Evolutionary conservation across 306 rosid genomes (phyloP).

Genomic region (Vigna unguiculata): DNA sequence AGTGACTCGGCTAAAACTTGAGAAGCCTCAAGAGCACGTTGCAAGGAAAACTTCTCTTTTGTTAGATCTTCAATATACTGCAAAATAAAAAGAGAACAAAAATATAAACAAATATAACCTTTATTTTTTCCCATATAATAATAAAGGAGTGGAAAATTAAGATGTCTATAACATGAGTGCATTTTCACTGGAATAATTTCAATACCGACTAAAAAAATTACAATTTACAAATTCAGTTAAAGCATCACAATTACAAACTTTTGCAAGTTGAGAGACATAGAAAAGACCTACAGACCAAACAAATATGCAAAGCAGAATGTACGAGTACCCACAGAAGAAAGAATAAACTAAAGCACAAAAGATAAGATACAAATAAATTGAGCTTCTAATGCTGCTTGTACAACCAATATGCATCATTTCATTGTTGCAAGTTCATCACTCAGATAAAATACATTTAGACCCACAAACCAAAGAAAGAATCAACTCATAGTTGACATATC

Average conservation of each 20-base stretch:
- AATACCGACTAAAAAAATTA: not conserved
- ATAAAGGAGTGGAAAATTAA: not conserved
- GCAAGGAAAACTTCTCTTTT: slow-evolving; percentile 88
- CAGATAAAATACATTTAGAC: not conserved
- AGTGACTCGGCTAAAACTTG: slow-evolving; percentile 81
- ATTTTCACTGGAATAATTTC: slow-evolving; percentile 1
- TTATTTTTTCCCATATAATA: not conserved
- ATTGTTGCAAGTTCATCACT: slow-evolving; percentile 2
- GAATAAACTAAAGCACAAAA: not conserved
- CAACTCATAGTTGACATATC: not conserved
- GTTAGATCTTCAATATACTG: slow-evolving; percentile 99
- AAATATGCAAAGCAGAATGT: slow-evolving; percentile 16
- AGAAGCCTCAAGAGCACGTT: slow-evolving; percentile 89
- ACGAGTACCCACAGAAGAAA: not conserved
- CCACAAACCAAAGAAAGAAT: no score
- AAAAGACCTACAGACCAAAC: slow-evolving; percentile 1
- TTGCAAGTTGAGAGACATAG: slow-evolving; percentile 7
- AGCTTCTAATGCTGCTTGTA: slow-evolving; percentile 11
- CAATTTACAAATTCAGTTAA: not conserved
- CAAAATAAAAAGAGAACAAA: slow-evolving; percentile 30
- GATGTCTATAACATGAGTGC: slow-evolving; percentile 22
- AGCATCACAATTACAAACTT: not conserved
- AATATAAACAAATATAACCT: not conserved
- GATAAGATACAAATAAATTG: slow-evolving; percentile 5
- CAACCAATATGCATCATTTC: not conserved